phyloP scores from a whole-genome alignment of 345 rosid genomes.

The Bretschneidera sinensis region DNA sequence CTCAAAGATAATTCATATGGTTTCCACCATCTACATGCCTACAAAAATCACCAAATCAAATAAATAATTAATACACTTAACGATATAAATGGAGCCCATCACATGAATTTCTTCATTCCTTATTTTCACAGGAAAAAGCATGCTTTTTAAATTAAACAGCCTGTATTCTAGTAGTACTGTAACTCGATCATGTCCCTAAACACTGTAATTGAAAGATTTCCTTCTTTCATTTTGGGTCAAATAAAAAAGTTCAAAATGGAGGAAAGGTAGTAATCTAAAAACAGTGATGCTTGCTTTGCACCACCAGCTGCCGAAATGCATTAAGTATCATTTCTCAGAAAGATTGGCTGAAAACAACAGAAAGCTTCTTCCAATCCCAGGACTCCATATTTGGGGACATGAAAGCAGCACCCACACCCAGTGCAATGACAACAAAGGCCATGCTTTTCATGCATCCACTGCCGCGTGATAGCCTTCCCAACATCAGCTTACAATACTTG shows the following conservation, averaged over 20 bases:
- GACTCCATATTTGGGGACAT: conserved; percentile 28
- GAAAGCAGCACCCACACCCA: conserved; percentile 49
- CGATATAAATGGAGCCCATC: neutral
- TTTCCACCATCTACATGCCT: neutral
- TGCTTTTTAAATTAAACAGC: conserved; percentile 11
- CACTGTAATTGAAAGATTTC: conserved; percentile 9
- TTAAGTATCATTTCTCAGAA: conserved; percentile 1
- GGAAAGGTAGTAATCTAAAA: conserved; percentile 15
- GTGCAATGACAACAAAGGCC: conserved; percentile 32
- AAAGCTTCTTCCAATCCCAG: conserved; percentile 24
- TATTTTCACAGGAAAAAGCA: conserved; percentile 1
- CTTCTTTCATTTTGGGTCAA: conserved; percentile 6
- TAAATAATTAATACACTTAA: neutral
- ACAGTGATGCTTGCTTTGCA: conserved; percentile 22
- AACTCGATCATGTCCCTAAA: conserved; percentile 14
- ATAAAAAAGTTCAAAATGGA: conserved; percentile 17
- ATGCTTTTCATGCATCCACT: conserved; percentile 40
- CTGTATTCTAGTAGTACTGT: conserved; percentile 19
- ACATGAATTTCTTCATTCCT: conserved; percentile 14
- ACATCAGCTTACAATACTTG: conserved; percentile 47
- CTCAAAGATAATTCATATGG: neutral
- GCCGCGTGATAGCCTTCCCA: conserved; percentile 45
- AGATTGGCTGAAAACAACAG: conserved; percentile 20
- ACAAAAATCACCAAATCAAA: neutral
- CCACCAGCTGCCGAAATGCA: conserved; percentile 7